A percentile compares a stretch with the other conserved stretches of the same genome.
phyloP scores from a whole-genome alignment of 768 basidiomycete species.

The Leccinum variicolor region DNA sequence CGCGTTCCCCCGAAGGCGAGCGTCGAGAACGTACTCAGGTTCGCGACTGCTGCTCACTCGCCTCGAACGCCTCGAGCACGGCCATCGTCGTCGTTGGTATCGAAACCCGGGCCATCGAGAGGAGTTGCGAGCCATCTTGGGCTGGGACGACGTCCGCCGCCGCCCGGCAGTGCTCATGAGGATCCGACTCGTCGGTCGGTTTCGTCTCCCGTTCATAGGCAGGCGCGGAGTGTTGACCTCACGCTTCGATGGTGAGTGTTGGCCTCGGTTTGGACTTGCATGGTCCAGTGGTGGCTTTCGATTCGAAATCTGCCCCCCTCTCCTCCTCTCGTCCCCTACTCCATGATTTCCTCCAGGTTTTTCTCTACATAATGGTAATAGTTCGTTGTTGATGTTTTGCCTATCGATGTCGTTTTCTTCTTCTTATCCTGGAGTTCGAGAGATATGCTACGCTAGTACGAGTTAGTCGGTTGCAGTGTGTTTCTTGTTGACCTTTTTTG shows the following conservation, averaged over 20 bases:
- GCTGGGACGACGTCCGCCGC: not conserved
- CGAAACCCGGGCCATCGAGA: not conserved
- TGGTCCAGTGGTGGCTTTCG: not conserved
- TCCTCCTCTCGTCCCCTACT: too few species aligned
- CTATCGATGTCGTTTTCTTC: not conserved
- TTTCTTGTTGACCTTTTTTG: not conserved
- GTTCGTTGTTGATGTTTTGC: not conserved
- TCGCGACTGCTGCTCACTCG: not conserved
- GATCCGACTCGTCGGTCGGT: slow-evolving; percentile 3
- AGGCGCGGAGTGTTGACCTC: not conserved
- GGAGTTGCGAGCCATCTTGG: not conserved
- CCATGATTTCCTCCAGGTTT: not conserved
- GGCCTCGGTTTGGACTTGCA: not conserved
- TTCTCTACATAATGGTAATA: not conserved
- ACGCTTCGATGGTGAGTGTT: not conserved
- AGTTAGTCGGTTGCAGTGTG: not conserved
- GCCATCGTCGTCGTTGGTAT: not conserved
- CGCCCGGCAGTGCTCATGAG: not conserved
- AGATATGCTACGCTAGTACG: not conserved
- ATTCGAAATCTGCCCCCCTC: not conserved
- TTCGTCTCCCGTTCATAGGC: slow-evolving; percentile 4
- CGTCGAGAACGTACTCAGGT: not conserved
- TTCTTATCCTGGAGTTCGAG: not conserved
- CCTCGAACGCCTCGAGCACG: not conserved
- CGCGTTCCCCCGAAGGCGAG: not conserved